Evolutionary conservation across 2,329 filamentous ascomycete genomes (phyloP), one percentile per base, ranked within the genome.

Genomic region (Pseudogymnoascus sp.): DNA sequence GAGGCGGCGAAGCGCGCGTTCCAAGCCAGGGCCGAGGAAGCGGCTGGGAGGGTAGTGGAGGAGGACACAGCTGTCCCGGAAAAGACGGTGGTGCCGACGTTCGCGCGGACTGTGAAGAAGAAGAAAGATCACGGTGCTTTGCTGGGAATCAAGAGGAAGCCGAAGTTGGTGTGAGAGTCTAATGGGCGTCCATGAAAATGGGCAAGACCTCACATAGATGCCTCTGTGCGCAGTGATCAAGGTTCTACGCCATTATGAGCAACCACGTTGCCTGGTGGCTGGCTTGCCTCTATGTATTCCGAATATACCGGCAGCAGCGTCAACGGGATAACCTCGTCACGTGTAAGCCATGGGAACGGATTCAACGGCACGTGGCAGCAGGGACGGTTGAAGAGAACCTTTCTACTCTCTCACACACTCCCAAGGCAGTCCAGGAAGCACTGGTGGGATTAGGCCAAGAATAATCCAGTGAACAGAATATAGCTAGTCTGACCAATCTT

Each of bases 81-180:
- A 64, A 70, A 59, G 65, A 65, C 60, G 69, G 68, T 36, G 68
- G 66, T 45, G 71, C 69, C 11, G 68, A 69, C 37, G 0, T 96
- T 93, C 71, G 89, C 89, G 74, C 81, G 89, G 65, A 84, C 86
- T 47, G 81, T 88, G 60, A 96, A 96, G 78, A 88, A 91, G 77
- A 97, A 96, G 78, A 96, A 95, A 76, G 86, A 95, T 65, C 83
- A 89, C 64, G 79, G 86, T 0, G 86, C 88, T 12, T 78, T 87
- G 21, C 75, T 96, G 60, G 92, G 93, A 1, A 93, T 97, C 70
- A 97, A 96, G 80, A 95, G 91, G 81, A 93, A 92, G 76, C 78
- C 82, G 14, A 79, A 82, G 0, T 71, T 87, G 16, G 81, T 85
- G 4, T 86, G 71, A 75, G 36, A 12, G n/a, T 8, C 29, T 3